These are phyloP conservation scores for Fomitopsis betulina DNA, from an alignment of 1,284 basidiomycete species.

Conservation along the genomic window DNA sequence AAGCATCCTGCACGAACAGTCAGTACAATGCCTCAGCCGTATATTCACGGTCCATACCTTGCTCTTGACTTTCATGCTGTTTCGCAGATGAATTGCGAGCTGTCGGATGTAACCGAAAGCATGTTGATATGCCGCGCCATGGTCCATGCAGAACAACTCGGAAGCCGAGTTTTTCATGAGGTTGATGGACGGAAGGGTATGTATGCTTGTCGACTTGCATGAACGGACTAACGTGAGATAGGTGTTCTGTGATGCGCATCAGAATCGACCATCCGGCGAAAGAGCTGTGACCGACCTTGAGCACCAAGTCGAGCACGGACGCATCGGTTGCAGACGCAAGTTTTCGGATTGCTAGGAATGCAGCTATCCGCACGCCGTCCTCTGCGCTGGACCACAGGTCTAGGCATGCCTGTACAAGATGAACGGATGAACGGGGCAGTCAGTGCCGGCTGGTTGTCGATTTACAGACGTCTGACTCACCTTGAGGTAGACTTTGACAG, in stretches of 20 bases:
- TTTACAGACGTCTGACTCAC: slow-evolving; percentile 34
- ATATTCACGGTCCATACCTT: slow-evolving; percentile 46
- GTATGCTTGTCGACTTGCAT: slow-evolving; percentile 77
- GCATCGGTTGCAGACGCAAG: slow-evolving; percentile 80
- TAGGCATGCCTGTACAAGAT: slow-evolving; percentile 63
- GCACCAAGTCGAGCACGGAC: slow-evolving; percentile 78
- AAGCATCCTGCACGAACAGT: slow-evolving; percentile 62
- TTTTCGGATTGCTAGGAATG: slow-evolving; percentile 84
- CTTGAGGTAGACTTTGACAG: slow-evolving; percentile 83
- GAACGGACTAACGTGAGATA: slow-evolving; percentile 84
- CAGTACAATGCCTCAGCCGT: slow-evolving; percentile 12
- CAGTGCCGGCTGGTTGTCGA: not conserved
- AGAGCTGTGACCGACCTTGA: slow-evolving; percentile 61
- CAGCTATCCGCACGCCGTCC: slow-evolving; percentile 83
- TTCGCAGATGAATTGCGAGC: slow-evolving; percentile 90
- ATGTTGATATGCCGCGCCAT: slow-evolving; percentile 82
- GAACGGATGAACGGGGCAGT: not conserved
- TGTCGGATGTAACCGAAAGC: slow-evolving; percentile 97
- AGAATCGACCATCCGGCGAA: not conserved
- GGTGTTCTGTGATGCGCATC: slow-evolving; percentile 50
- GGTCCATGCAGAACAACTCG: slow-evolving; percentile 84
- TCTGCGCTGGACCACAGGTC: slow-evolving; percentile 80
- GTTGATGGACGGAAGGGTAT: slow-evolving; percentile 92
- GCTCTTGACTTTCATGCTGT: slow-evolving; percentile 85
- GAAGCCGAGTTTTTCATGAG: slow-evolving; percentile 98